Percentiles rank a stretch among this genome's conserved stretches.
phyloP scores from a whole-genome alignment of 2,329 filamentous ascomycete species.

The Exserohilum turcica region DNA sequence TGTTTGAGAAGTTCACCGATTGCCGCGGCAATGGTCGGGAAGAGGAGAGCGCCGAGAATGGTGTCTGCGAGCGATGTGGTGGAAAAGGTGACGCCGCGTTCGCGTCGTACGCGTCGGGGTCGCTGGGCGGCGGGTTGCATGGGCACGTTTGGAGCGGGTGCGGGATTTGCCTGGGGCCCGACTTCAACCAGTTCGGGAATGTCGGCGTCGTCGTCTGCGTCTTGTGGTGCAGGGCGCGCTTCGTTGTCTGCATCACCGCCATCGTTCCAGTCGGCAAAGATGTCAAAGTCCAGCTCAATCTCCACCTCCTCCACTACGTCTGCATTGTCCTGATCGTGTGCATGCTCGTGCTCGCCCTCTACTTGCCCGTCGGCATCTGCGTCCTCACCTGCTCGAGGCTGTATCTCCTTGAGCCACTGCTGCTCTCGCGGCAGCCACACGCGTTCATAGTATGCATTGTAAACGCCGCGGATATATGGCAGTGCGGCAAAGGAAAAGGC shows the following conservation, averaged over 20 bases:
- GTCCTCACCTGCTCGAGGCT: slow-evolving; percentile 57
- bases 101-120: slow-evolving; percentile 44
- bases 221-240: slow-evolving; percentile 42
- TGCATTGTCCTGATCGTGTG: slow-evolving; percentile 46
- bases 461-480: slow-evolving; percentile 68
- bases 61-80: slow-evolving; percentile 63
- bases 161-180: slow-evolving; percentile 26
- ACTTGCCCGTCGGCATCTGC: slow-evolving; percentile 20
- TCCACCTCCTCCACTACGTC: slow-evolving; percentile 58
- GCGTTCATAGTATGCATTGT: slow-evolving; percentile 66
- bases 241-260: slow-evolving; percentile 44
- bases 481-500: slow-evolving; percentile 68
- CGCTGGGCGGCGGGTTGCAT: slow-evolving; percentile 26
- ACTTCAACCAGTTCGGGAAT: slow-evolving; percentile 14
- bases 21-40: slow-evolving; percentile 78
- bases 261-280: slow-evolving; percentile 55
- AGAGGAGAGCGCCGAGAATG: slow-evolving; percentile 72
- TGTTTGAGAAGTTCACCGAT: slow-evolving; percentile 76
- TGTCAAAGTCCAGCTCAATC: slow-evolving; percentile 44
- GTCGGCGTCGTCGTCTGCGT: slow-evolving; percentile 19
- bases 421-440: slow-evolving; percentile 63
- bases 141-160: slow-evolving; percentile 39
- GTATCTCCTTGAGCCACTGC: slow-evolving; percentile 67
- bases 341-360: slow-evolving; percentile 26
- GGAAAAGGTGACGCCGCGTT: slow-evolving; percentile 58